phyloP scores from a whole-genome alignment of 139 green algal genomes.

The Auxenochlorella protothecoides region DNA sequence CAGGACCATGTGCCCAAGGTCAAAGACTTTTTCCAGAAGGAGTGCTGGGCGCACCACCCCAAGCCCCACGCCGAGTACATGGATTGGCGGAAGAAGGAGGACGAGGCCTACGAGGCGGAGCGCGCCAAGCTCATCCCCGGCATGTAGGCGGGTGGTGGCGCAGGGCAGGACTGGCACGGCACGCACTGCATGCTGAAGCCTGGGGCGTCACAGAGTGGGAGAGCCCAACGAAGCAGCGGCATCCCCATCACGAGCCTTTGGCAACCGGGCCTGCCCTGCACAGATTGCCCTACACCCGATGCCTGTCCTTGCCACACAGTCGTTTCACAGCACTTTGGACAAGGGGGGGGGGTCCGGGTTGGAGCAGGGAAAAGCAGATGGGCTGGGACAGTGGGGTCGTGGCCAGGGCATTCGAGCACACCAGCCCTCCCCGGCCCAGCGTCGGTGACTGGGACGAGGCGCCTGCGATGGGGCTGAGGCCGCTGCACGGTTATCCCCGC shows the following conservation, averaged over 20 bases:
- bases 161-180: neutral
- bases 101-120: slow-evolving; percentile 43
- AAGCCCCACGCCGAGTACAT: slow-evolving; percentile 81
- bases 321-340: neutral
- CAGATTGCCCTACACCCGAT: neutral
- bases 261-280: too few relatives aligned
- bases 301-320: neutral
- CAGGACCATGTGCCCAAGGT: slow-evolving; percentile 92
- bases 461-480: too few relatives aligned
- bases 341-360: neutral
- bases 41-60: slow-evolving; percentile 82
- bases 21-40: slow-evolving; percentile 86
- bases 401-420: too few relatives aligned
- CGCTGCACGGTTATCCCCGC: too few relatives aligned
- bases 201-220: too few relatives aligned
- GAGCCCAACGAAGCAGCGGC: too few relatives aligned
- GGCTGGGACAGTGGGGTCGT: too few relatives aligned
- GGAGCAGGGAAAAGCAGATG: too few relatives aligned
- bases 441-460: too few relatives aligned
- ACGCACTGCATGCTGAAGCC: too few relatives aligned
- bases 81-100: slow-evolving; percentile 42
- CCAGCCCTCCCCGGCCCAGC: too few relatives aligned
- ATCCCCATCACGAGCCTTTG: too few relatives aligned
- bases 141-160: neutral
- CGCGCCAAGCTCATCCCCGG: slow-evolving; percentile 31